Evolutionary conservation across 164 flowering plant genomes (phyloP).

Genomic region (Magnolia officinalis): DNA sequence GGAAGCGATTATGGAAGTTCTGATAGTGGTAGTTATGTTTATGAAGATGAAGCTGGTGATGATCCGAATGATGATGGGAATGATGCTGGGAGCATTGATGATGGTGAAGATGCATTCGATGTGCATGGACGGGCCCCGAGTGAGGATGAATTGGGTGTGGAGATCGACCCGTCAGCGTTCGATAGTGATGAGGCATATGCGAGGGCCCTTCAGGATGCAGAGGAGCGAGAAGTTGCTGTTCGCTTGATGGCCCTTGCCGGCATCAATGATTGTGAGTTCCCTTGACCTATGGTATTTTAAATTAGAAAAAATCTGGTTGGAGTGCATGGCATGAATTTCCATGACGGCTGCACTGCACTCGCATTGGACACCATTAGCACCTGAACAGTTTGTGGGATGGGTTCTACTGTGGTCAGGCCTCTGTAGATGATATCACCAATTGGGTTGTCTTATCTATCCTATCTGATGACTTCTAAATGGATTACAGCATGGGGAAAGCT

Average conservation of each 20-base stretch:
- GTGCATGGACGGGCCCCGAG: constrained; percentile 47
- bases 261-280: constrained; percentile 27
- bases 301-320: neutral
- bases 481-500: too few relatives aligned
- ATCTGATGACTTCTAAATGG: too few relatives aligned
- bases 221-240: constrained; percentile 29
- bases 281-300: neutral
- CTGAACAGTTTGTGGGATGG: too few relatives aligned
- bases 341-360: too few relatives aligned
- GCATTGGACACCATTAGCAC: too few relatives aligned
- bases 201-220: constrained; percentile 52
- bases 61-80: constrained; percentile 17
- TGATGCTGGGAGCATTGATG: constrained; percentile 18
- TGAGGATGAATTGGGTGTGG: constrained; percentile 26
- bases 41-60: constrained; percentile 40
- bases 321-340: too few relatives aligned
- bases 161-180: constrained; percentile 49
- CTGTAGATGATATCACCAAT: too few relatives aligned
- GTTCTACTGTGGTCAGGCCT: too few relatives aligned
- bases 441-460: too few relatives aligned
- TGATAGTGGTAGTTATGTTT: constrained; percentile 54
- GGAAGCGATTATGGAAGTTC: constrained; percentile 69
- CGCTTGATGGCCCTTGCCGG: constrained; percentile 33
- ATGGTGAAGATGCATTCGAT: constrained; percentile 60
- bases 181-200: constrained; percentile 85